Evolutionary conservation across 345 rosid species (phyloP).

Genomic region (Aegle marmelos): DNA sequence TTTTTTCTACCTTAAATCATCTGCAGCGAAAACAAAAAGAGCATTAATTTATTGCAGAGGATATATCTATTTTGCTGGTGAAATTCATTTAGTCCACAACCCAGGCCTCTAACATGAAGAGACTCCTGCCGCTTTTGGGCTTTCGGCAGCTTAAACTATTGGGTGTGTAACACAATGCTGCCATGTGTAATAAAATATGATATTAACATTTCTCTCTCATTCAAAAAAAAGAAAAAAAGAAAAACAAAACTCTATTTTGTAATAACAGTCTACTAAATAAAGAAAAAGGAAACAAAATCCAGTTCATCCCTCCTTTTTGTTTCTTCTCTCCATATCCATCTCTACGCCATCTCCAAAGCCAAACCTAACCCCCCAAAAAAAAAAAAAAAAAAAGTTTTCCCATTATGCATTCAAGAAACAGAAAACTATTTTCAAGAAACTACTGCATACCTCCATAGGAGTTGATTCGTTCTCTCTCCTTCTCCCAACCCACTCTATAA

Average conservation of each 20-base stretch:
- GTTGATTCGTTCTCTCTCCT: not conserved
- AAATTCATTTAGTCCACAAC: not conserved
- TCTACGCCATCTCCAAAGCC: not conserved
- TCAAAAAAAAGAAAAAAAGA: too few species aligned
- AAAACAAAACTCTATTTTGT: not conserved
- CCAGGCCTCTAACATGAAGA: not conserved
- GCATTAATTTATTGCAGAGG: too few species aligned
- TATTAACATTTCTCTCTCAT: not conserved
- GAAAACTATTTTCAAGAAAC: not conserved
- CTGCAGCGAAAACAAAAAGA: too few species aligned
- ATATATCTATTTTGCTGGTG: not conserved
- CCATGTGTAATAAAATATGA: not conserved
- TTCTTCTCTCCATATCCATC: not conserved
- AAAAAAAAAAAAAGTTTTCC: not conserved
- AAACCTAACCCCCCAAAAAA: not conserved
- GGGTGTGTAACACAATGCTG: not conserved
- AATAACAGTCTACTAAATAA: constrained; percentile 1
- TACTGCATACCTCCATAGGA: not conserved
- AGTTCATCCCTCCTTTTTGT: constrained; percentile 7
- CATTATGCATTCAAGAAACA: constrained; percentile 7
- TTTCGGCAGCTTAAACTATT: too few species aligned
- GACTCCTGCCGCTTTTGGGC: not conserved
- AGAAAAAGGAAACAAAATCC: constrained; percentile 18
- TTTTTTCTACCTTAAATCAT: too few species aligned
- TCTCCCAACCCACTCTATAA: not conserved